A percentile compares a stretch with the other conserved stretches of the same genome.
Conservation (phyloP, 225 moss, liverwort and hornwort genomes). For the Rhytidiadelphus loreus region DNA sequence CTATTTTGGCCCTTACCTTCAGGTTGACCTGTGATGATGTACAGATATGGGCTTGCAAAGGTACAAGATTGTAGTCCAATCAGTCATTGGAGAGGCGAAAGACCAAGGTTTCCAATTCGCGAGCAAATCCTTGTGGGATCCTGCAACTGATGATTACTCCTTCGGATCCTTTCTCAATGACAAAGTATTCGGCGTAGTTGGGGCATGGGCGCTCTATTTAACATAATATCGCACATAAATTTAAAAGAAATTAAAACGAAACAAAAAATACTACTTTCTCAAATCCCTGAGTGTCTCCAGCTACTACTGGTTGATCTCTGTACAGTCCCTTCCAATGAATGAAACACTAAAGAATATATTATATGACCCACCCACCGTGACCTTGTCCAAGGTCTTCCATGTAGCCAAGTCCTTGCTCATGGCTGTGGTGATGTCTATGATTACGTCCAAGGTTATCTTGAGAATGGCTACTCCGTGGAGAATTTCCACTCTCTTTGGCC, state of each 20-base stretch:
- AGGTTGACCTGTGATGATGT: slow-evolving; percentile 8
- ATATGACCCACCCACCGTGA: slow-evolving; percentile 38
- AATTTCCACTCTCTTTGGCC: background rate
- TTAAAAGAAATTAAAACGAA: background rate
- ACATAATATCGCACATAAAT: slow-evolving; percentile 3
- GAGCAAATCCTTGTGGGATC: slow-evolving; percentile 51
- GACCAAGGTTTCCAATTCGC: slow-evolving; percentile 57
- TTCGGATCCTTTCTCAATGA: slow-evolving; percentile 50
- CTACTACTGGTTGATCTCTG: background rate
- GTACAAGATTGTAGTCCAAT: slow-evolving; percentile 55
- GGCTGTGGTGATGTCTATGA: slow-evolving; percentile 12
- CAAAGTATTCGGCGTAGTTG: slow-evolving; percentile 43
- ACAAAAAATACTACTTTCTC: background rate
- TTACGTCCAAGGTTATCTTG: background rate
- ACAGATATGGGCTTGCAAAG: slow-evolving; percentile 48
- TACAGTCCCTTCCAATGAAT: background rate
- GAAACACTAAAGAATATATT: background rate
- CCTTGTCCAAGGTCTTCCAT: slow-evolving; percentile 28
- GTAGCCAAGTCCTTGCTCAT: slow-evolving; percentile 20
- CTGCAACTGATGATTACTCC: slow-evolving; percentile 40
- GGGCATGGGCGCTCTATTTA: slow-evolving; percentile 47
- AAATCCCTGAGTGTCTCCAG: background rate
- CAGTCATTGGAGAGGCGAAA: slow-evolving; percentile 37
- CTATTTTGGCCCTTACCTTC: background rate
- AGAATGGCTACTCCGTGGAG: background rate